phyloP scores from a whole-genome alignment of 2,329 filamentous ascomycete genomes.

The Pleurostoma richardsiae region DNA sequence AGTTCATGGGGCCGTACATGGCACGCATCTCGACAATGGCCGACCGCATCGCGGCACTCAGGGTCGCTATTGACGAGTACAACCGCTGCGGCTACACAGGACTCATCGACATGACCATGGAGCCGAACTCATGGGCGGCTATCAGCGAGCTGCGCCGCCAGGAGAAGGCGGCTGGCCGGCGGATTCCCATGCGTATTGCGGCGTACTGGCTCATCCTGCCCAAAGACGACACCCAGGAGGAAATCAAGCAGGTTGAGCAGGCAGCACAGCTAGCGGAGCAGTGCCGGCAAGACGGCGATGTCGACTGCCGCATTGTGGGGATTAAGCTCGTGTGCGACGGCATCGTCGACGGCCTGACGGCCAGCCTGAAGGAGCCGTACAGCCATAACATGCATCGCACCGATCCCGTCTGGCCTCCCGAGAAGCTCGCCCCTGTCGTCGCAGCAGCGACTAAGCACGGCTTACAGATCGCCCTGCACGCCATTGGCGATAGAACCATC shows the following conservation, averaged over 20 bases:
- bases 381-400: conserved; percentile 35
- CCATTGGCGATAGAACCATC: conserved; percentile 58
- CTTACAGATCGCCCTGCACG: conserved; percentile 58
- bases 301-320: conserved; percentile 48
- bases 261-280: conserved; percentile 38
- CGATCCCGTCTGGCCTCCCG: conserved; percentile 48
- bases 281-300: conserved; percentile 31
- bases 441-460: conserved; percentile 44
- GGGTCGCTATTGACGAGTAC: conserved; percentile 40
- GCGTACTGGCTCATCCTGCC: conserved; percentile 52
- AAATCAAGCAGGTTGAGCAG: conserved; percentile 42
- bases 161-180: conserved; percentile 10
- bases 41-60: conserved; percentile 40
- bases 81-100: conserved; percentile 46
- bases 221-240: conserved; percentile 32
- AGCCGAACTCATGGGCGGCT: conserved; percentile 47
- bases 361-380: conserved; percentile 54
- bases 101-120: conserved; percentile 54
- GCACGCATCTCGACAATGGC: conserved; percentile 39
- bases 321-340: conserved; percentile 63
- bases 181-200: conserved; percentile 41
- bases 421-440: conserved; percentile 47
- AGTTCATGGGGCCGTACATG: conserved; percentile 48
- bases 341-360: conserved; percentile 60
- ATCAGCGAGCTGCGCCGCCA: conserved; percentile 31